Percentiles rank a stretch among this genome's conserved stretches.
These are phyloP conservation scores for Micromonas pusilla DNA, from an alignment of 139 green algal genomes.

Conservation along the genomic window DNA sequence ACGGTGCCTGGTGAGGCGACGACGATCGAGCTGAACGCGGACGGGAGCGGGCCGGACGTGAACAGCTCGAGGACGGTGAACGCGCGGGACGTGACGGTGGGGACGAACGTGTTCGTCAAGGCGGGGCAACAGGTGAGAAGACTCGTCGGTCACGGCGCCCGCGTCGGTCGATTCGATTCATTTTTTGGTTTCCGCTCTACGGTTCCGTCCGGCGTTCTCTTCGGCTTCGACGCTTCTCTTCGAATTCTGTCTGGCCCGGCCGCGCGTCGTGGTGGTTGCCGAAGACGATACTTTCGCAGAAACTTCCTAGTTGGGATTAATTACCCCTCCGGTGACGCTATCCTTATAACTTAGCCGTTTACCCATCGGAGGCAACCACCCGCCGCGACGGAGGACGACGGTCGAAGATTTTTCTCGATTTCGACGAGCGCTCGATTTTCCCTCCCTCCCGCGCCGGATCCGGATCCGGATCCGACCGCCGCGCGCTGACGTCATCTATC, in stretches of 20 bases:
- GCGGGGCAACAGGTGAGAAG: slow-evolving; percentile 17
- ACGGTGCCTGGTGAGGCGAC: slow-evolving; percentile 20
- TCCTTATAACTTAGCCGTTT: background rate
- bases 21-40: slow-evolving; percentile 10
- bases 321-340: background rate
- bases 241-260: too few species aligned
- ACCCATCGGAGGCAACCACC: background rate
- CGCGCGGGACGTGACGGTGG: slow-evolving; percentile 22
- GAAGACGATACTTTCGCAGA: slow-evolving; percentile 13
- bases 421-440: background rate
- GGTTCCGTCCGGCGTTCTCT: background rate
- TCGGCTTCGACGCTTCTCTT: background rate
- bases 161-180: background rate
- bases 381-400: background rate
- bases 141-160: background rate
- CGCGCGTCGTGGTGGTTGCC: background rate
- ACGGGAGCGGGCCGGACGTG: background rate
- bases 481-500: background rate
- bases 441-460: background rate
- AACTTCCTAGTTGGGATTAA: background rate
- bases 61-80: background rate
- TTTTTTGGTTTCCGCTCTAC: too few species aligned
- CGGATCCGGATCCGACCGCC: background rate
- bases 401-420: too few species aligned
- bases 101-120: slow-evolving; percentile 24